A percentile compares a stretch with the other conserved stretches of the same genome.
Conservation (phyloP, 2,329 filamentous ascomycete species). For the Sodiomyces alkalinus region DNA sequence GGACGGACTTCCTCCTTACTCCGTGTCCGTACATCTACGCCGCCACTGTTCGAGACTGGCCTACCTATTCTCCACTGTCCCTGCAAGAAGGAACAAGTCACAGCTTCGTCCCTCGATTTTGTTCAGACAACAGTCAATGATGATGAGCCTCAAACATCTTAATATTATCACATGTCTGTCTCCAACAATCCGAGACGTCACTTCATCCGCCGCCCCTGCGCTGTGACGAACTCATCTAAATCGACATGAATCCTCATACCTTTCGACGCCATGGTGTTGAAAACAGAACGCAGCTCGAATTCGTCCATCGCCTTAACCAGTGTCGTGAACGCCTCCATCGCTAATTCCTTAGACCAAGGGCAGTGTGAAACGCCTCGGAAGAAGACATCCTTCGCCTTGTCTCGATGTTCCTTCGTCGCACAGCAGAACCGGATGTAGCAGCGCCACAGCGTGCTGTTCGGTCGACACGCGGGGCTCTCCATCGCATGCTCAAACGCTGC, state of each 20-base stretch:
- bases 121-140: too few relatives aligned
- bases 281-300: slow-evolving; percentile 32
- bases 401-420: slow-evolving; percentile 19
- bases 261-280: slow-evolving; percentile 30
- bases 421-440: slow-evolving; percentile 33
- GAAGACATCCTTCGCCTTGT: slow-evolving; percentile 30
- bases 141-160: not conserved
- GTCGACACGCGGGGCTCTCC: slow-evolving; percentile 20
- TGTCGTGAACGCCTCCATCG: slow-evolving; percentile 36
- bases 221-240: slow-evolving; percentile 29
- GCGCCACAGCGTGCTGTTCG: slow-evolving; percentile 30
- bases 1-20: too few relatives aligned
- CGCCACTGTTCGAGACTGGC: too few relatives aligned
- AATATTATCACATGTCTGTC: not conserved
- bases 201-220: slow-evolving; percentile 13
- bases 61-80: too few relatives aligned
- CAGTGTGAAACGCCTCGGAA: slow-evolving; percentile 31
- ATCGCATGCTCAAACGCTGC: slow-evolving; percentile 39
- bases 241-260: slow-evolving; percentile 35
- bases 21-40: too few relatives aligned
- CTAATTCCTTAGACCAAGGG: slow-evolving; percentile 32
- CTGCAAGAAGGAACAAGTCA: too few relatives aligned
- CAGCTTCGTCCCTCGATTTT: too few relatives aligned
- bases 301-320: slow-evolving; percentile 27
- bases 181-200: not conserved